Base-by-base conservation (phyloP, 768 basidiomycete species). In the Mycena amicta region DNA sequence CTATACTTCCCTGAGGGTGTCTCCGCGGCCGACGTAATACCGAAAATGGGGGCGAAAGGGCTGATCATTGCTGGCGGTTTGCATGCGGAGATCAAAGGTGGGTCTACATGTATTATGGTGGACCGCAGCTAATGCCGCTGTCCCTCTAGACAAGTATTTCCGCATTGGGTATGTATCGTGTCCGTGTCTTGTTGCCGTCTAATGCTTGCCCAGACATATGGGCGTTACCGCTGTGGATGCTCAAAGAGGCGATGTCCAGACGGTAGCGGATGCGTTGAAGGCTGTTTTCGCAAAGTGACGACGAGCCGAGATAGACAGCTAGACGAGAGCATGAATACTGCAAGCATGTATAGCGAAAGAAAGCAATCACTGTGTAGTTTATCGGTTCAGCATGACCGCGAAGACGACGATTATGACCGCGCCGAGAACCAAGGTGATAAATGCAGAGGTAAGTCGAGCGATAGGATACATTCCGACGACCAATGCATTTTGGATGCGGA, bases 191-290 rank as follows among this genome's bases (percentile, higher is more conserved):
- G 20, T 56, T 52, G 25, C 49, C n/a, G n/a, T n/a, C n/a, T n/a
- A n/a, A n/a, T n/a, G n/a, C n/a, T n/a, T n/a, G n/a, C n/a, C n/a
- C 64, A 89, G 89, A 29, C 95, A 97, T 71, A 96, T 98, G 94
- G 95, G 95, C 51, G 71, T 88, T 55, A 87, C 89, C n/a, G 95
- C 83, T 22, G 86, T 90, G 5, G 84, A 94, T 57, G 52, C 75
- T 23, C 65, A 80, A 56, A 80, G 94, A 53, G 88, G 84, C 0
- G 95, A 98, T 69, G 70, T 96, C 13, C 87, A 92, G 64, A 86
- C 74, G 68, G 75, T 97, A 55, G 77, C 93, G 45, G 72, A 76
- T 15, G 85, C 85, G 4, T 70, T 97, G 70, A 81, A 80, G 67
- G 86, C 86, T 56, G 75, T 81, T 3, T 67, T 92, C 53, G 66